phyloP scores from a whole-genome alignment of 1,139 yeast species.

The Yamadazyma triangularis region DNA sequence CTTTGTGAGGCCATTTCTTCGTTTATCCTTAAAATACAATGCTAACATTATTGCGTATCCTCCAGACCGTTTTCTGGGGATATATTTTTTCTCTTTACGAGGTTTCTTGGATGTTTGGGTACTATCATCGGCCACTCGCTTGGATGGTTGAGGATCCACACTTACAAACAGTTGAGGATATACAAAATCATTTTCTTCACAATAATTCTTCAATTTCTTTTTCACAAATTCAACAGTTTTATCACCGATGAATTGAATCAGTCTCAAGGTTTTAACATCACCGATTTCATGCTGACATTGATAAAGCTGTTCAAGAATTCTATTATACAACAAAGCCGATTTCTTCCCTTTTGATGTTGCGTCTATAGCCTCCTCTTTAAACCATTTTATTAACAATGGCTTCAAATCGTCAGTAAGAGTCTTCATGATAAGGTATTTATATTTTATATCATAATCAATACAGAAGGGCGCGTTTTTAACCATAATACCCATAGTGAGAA shows the following conservation, averaged over 20 bases:
- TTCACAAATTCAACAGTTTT: conserved; percentile 49
- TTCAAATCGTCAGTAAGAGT: conserved; percentile 11
- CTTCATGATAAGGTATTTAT: too few relatives aligned
- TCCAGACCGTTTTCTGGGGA: conserved; percentile 79
- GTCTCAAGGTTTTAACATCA: conserved; percentile 48
- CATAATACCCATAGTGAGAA: too few relatives aligned
- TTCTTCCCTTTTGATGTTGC: conserved; percentile 38
- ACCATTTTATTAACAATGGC: conserved; percentile 45
- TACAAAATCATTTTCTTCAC: conserved; percentile 35
- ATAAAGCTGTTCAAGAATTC: conserved; percentile 46
- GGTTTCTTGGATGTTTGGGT: conserved; percentile 9
- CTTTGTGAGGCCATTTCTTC: conserved; percentile 52
- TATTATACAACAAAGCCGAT: conserved; percentile 40
- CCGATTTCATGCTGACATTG: conserved; percentile 36
- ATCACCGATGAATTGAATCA: conserved; percentile 59
- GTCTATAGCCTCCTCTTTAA: conserved; percentile 43
- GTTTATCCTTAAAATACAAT: conserved; percentile 49
- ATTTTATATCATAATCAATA: too few relatives aligned
- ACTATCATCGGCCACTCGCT: conserved; percentile 1
- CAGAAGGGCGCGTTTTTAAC: too few relatives aligned
- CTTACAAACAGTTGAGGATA: conserved; percentile 35
- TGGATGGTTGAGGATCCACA: conserved; percentile 4
- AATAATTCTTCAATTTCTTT: conserved; percentile 38
- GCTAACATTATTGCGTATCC: conserved; percentile 81
- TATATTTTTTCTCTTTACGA: conserved; percentile 43